Conservation (phyloP, 2,329 filamentous ascomycete genomes). For the Moelleriella libera region DNA sequence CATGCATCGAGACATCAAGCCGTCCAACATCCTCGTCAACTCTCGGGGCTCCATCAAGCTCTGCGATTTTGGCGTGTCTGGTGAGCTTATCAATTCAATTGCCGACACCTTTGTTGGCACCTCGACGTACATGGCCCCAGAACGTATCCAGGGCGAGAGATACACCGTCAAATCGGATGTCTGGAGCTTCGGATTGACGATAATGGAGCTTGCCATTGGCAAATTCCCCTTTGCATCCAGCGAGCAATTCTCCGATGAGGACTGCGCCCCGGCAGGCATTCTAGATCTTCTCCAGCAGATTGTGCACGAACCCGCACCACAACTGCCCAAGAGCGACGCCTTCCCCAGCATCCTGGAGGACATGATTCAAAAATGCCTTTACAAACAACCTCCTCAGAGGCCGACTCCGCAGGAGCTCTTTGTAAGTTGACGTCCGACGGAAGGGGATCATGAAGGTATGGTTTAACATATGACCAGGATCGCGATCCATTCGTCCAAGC, state of each 20-base stretch:
- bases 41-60: slow-evolving; percentile 90
- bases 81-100: slow-evolving; percentile 93
- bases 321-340: slow-evolving; percentile 88
- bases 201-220: slow-evolving; percentile 96
- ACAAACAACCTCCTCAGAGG: slow-evolving; percentile 75
- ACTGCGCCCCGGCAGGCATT: slow-evolving; percentile 83
- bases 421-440: slow-evolving; percentile 30
- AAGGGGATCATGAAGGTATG: neutral
- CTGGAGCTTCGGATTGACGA: slow-evolving; percentile 88
- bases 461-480: slow-evolving; percentile 41
- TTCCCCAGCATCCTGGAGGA: slow-evolving; percentile 92
- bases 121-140: slow-evolving; percentile 97
- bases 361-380: slow-evolving; percentile 91
- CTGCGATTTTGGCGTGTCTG: slow-evolving; percentile 97
- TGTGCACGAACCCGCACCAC: slow-evolving; percentile 88
- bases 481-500: slow-evolving; percentile 90
- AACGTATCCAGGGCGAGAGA: slow-evolving; percentile 90
- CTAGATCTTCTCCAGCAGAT: slow-evolving; percentile 93
- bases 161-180: slow-evolving; percentile 98
- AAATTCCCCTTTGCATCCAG: slow-evolving; percentile 86
- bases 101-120: slow-evolving; percentile 97
- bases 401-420: slow-evolving; percentile 90
- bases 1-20: slow-evolving; percentile 98
- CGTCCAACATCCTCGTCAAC: slow-evolving; percentile 94
- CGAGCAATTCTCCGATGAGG: slow-evolving; percentile 54